Conservation (phyloP, 139 green algal genomes). For the Zygnema cylindricum region DNA sequence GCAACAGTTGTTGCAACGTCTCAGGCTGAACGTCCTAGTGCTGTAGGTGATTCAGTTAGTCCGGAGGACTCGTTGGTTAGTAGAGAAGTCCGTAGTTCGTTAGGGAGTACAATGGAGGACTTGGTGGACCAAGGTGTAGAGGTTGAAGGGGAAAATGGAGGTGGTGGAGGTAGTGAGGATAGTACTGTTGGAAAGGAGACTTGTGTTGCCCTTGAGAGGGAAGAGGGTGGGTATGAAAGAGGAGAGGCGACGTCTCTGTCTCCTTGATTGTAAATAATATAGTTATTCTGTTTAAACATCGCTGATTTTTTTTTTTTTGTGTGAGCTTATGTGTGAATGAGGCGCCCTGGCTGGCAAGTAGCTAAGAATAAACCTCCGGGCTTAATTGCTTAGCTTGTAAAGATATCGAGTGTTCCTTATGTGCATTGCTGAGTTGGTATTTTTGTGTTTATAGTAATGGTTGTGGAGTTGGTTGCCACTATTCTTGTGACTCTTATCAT, state of each 20-base stretch:
- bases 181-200: too few species aligned
- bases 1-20: neutral
- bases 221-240: neutral
- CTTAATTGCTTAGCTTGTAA: neutral
- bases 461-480: too few species aligned
- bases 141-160: neutral
- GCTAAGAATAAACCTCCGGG: neutral
- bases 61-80: too few species aligned
- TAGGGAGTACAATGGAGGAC: neutral
- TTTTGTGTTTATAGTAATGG: too few species aligned
- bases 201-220: neutral
- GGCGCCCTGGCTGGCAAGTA: neutral
- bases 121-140: neutral
- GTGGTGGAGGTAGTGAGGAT: neutral
- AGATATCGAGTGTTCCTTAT: neutral
- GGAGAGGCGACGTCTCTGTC: neutral
- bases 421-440: neutral
- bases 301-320: neutral
- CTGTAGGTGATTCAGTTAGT: too few species aligned
- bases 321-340: neutral
- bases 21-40: too few species aligned
- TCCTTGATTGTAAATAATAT: neutral
- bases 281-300: neutral
- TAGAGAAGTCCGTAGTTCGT: too few species aligned
- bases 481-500: too few species aligned